Conservation (phyloP, 2,329 filamentous ascomycete species). For the Colletotrichum tamarilloi region DNA sequence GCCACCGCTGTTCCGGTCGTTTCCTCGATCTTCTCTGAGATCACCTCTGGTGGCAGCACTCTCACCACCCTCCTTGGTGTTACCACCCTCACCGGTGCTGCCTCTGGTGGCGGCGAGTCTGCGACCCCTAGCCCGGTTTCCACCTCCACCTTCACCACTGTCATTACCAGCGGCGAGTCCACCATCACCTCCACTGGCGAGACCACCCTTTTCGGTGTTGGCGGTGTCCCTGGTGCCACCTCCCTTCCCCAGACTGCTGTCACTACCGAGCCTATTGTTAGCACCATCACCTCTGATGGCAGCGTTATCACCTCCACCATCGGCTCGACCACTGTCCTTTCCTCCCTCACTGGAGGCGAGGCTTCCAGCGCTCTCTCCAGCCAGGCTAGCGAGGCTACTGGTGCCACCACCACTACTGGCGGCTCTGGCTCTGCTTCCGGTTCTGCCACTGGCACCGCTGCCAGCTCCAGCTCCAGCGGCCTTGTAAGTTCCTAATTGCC, state of each 20-base stretch:
- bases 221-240: constrained; percentile 24
- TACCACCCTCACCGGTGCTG: constrained; percentile 18
- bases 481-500: constrained; percentile 39
- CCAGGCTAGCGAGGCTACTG: constrained; percentile 32
- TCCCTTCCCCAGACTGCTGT: constrained; percentile 8
- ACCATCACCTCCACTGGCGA: constrained; percentile 42
- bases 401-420: constrained; percentile 29
- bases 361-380: constrained; percentile 39
- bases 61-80: constrained; percentile 47
- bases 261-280: constrained; percentile 34
- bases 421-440: constrained; percentile 3
- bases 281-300: constrained; percentile 27
- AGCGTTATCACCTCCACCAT: constrained; percentile 27
- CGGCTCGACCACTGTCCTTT: constrained; percentile 40
- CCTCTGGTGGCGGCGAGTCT: constrained; percentile 8
- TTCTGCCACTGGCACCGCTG: constrained; percentile 16
- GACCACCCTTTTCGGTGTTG: constrained; percentile 41
- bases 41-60: constrained; percentile 48
- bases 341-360: constrained; percentile 38
- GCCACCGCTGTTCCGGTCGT: constrained; percentile 23
- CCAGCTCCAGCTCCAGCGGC: constrained; percentile 25
- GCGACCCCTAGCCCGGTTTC: constrained; percentile 44
- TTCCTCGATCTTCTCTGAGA: constrained; percentile 34
- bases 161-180: constrained; percentile 38
- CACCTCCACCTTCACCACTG: constrained; percentile 43